Conservation (phyloP, 2,329 filamentous ascomycete species). For the Cordyceps cicadae region DNA sequence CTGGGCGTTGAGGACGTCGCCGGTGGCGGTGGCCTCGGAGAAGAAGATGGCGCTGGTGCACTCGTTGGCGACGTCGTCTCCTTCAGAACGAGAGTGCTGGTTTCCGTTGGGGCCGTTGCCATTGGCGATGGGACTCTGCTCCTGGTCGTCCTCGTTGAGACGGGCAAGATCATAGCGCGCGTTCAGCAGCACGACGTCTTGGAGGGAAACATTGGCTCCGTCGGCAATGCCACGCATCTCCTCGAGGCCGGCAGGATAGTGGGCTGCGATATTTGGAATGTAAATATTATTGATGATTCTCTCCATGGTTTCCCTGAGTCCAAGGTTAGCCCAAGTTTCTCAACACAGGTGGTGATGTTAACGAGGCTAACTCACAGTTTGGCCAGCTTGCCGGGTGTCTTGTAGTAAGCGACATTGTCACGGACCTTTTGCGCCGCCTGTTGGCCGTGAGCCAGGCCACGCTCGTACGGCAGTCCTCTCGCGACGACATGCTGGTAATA, state of each 20-base stretch:
- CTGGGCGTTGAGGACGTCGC: not conserved
- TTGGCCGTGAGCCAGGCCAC: not conserved
- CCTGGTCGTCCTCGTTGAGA: not conserved
- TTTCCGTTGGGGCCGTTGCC: not conserved
- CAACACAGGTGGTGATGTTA: too few species aligned
- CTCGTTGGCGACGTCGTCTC: not conserved
- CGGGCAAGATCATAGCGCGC: not conserved
- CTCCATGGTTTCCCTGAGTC: not conserved
- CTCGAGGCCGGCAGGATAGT: not conserved
- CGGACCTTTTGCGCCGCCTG: not conserved
- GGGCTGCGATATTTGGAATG: not conserved
- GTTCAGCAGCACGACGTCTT: not conserved
- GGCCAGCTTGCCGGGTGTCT: not conserved
- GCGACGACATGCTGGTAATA: not conserved
- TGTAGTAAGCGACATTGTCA: not conserved
- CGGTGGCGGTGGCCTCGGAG: not conserved
- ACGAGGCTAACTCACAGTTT: not conserved
- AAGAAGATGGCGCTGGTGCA: not conserved
- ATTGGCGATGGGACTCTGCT: not conserved
- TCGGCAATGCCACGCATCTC: not conserved
- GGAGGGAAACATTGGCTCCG: not conserved
- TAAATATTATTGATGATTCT: not conserved
- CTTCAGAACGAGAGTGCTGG: not conserved
- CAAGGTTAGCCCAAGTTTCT: not conserved
- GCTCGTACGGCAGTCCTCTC: not conserved